phyloP scores from a whole-genome alignment of 495 filamentous ascomycete species.

The Aspergillus campestris region DNA sequence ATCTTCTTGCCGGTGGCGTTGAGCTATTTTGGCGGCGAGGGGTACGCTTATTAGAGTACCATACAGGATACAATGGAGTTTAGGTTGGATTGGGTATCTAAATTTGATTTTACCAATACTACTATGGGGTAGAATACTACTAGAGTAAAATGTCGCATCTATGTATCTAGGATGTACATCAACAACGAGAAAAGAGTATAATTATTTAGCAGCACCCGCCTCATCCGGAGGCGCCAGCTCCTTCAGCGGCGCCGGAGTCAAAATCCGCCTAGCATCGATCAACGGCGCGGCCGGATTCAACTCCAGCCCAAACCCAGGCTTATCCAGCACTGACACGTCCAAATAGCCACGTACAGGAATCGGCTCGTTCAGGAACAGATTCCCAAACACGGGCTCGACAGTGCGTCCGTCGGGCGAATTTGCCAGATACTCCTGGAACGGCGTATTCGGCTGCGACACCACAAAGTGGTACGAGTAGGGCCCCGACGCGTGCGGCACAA shows the following conservation, averaged over 20 bases:
- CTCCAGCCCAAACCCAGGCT: slow-evolving; percentile 84
- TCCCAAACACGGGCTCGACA: slow-evolving; percentile 83
- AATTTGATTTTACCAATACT: too few relatives aligned
- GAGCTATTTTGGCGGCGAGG: slow-evolving; percentile 77
- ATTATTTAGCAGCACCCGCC: too few relatives aligned
- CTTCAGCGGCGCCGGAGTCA: slow-evolving; percentile 63
- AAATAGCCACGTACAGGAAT: slow-evolving; percentile 77
- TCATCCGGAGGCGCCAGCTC: slow-evolving; percentile 36
- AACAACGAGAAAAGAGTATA: too few relatives aligned
- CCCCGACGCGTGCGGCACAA: slow-evolving; percentile 88
- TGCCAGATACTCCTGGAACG: slow-evolving; percentile 91
- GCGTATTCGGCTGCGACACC: slow-evolving; percentile 79
- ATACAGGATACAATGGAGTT: too few relatives aligned
- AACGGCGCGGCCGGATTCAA: slow-evolving; percentile 73
- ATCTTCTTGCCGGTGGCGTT: slow-evolving; percentile 88
- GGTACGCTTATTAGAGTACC: slow-evolving; percentile 7
- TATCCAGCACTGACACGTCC: slow-evolving; percentile 69
- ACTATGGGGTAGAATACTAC: too few relatives aligned
- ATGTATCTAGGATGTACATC: too few relatives aligned
- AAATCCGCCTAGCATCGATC: slow-evolving; percentile 60
- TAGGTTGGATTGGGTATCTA: too few relatives aligned
- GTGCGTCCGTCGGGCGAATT: slow-evolving; percentile 85
- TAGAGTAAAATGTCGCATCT: too few relatives aligned
- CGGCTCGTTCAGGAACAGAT: slow-evolving; percentile 84
- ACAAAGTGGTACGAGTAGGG: slow-evolving; percentile 95